Conservation (phyloP, 2,329 filamentous ascomycete species). For the Diaporthe sp. region DNA sequence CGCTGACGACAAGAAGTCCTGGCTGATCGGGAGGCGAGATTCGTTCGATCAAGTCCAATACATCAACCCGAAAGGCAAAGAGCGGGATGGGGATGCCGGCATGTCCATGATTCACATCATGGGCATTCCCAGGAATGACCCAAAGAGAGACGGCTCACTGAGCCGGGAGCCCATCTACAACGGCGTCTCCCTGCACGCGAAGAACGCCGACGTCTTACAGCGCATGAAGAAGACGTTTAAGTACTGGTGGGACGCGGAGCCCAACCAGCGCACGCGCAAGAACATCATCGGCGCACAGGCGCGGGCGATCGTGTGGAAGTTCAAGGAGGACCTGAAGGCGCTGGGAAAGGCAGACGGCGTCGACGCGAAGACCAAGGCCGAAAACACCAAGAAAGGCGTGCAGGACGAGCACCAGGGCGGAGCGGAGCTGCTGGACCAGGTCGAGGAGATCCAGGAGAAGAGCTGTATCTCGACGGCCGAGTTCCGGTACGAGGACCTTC, state of each 20-base stretch:
- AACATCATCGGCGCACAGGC: slow-evolving; percentile 28
- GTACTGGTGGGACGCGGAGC: slow-evolving; percentile 26
- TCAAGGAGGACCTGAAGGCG: slow-evolving; percentile 15
- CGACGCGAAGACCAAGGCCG: slow-evolving; percentile 9
- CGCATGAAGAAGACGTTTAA: slow-evolving; percentile 16
- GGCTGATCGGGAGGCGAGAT: slow-evolving; percentile 20
- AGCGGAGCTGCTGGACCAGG: slow-evolving; percentile 6
- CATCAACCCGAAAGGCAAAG: slow-evolving; percentile 11
- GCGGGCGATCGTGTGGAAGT: slow-evolving; percentile 9
- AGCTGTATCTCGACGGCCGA: slow-evolving; percentile 19
- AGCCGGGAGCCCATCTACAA: slow-evolving; percentile 25
- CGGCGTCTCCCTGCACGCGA: slow-evolving; percentile 12
- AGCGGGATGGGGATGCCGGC: slow-evolving; percentile 3
- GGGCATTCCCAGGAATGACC: slow-evolving; percentile 21
- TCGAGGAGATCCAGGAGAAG: slow-evolving; percentile 18
- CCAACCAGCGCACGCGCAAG: slow-evolving; percentile 4
- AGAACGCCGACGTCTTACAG: slow-evolving; percentile 17
- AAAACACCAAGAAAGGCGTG: not conserved
- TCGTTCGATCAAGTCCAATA: slow-evolving; percentile 20
- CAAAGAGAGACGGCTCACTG: not conserved
- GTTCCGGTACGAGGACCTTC: slow-evolving; percentile 27
- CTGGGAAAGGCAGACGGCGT: slow-evolving; percentile 4
- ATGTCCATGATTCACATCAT: slow-evolving; percentile 26
- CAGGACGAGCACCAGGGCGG: slow-evolving; percentile 4
- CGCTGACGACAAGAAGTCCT: slow-evolving; percentile 19